phyloP scores from a whole-genome alignment of 2,329 filamentous ascomycete species.

The Monascus ruber region DNA sequence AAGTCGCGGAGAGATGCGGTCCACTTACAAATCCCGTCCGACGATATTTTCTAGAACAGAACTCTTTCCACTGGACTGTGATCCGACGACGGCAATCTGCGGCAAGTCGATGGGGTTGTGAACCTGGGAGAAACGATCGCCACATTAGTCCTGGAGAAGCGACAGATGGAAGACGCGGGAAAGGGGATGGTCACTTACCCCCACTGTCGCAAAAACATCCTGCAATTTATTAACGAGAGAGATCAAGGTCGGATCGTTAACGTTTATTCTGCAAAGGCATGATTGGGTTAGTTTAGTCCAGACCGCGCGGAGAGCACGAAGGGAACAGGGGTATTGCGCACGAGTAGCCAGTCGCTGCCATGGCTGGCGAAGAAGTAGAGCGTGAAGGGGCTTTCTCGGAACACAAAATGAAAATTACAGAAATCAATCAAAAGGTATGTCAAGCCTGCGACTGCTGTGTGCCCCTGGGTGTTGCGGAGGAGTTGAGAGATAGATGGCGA shows the following conservation, averaged over 20 bases:
- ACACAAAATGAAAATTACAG: slow-evolving; percentile 1
- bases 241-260: slow-evolving; percentile 59
- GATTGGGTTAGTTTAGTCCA: slow-evolving; percentile 12
- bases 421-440: not conserved
- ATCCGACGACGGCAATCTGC: slow-evolving; percentile 95
- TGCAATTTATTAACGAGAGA: slow-evolving; percentile 96
- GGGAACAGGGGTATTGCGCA: slow-evolving; percentile 23
- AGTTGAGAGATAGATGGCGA: too few species aligned
- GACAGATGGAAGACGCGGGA: slow-evolving; percentile 1
- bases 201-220: slow-evolving; percentile 97
- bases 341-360: slow-evolving; percentile 37
- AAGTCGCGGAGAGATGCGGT: not conserved
- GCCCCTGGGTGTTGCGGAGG: too few species aligned
- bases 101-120: slow-evolving; percentile 99
- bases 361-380: slow-evolving; percentile 22
- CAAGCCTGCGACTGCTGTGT: too few species aligned
- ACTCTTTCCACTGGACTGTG: slow-evolving; percentile 98
- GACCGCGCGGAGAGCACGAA: slow-evolving; percentile 9
- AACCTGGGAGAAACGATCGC: slow-evolving; percentile 44
- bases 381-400: not conserved
- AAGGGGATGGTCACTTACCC: slow-evolving; percentile 42
- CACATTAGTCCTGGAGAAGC: slow-evolving; percentile 13
- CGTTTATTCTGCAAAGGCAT: slow-evolving; percentile 48
- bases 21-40: slow-evolving; percentile 86
- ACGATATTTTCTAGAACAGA: slow-evolving; percentile 98